These are phyloP conservation scores for Rhizopogon hawkerae DNA, from an alignment of 1,284 basidiomycete genomes.

Conservation along the genomic window DNA sequence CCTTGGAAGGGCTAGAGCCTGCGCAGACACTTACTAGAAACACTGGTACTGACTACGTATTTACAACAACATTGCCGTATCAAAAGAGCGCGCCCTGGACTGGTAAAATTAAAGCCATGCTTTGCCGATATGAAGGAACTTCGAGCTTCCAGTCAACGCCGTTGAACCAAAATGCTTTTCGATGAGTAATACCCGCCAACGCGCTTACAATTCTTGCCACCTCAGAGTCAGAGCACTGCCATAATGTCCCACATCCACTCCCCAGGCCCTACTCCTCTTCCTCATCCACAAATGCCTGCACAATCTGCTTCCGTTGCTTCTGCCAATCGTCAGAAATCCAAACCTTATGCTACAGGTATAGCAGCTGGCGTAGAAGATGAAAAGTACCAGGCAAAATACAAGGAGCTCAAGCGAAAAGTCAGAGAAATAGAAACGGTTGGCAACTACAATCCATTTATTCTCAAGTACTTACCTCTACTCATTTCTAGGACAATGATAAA, in stretches of 20 bases:
- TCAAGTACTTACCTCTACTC: constrained; percentile 2
- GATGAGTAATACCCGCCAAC: constrained; percentile 23
- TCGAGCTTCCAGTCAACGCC: constrained; percentile 18
- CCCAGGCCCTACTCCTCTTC: constrained; percentile 35
- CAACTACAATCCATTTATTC: constrained; percentile 14
- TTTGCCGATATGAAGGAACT: not conserved
- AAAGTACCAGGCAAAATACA: constrained; percentile 86
- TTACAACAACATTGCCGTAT: not conserved
- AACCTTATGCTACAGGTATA: constrained; percentile 50
- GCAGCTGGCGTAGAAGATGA: constrained; percentile 76
- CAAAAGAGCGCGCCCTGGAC: not conserved
- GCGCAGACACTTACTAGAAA: not conserved
- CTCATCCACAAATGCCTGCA: constrained; percentile 24
- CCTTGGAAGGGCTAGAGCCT: no score
- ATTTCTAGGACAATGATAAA: constrained; percentile 75
- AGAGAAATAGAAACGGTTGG: constrained; percentile 78
- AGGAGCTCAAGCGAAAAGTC: constrained; percentile 83
- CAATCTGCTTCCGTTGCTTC: constrained; percentile 23
- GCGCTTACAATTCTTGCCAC: constrained; percentile 14
- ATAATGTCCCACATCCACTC: constrained; percentile 50
- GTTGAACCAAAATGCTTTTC: constrained; percentile 9
- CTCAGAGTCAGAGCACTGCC: constrained; percentile 26
- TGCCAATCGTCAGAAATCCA: constrained; percentile 43
- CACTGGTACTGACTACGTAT: not conserved
- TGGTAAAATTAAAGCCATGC: constrained; percentile 1